Percentiles rank a stretch among this genome's conserved stretches.
Evolutionary conservation across 1,139 yeast genomes (phyloP).

Genomic region (Wickerhamiella pararugosa): DNA sequence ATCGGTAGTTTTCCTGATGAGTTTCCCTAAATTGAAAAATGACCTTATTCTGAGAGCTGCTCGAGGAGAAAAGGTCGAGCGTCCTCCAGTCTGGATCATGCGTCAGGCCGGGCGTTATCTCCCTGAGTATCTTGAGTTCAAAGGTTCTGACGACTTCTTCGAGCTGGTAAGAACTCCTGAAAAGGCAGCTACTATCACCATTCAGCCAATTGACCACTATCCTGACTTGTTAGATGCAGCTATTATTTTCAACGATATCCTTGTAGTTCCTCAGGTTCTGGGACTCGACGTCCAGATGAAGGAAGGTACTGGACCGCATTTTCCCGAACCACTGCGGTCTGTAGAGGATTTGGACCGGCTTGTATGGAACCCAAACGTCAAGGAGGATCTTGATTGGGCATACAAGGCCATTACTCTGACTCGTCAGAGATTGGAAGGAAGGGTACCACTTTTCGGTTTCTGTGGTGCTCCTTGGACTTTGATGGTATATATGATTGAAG

Average conservation of each 20-base stretch:
- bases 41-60: slow-evolving; percentile 89
- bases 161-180: slow-evolving; percentile 91
- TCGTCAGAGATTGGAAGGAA: slow-evolving; percentile 65
- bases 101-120: slow-evolving; percentile 82
- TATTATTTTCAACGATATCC: slow-evolving; percentile 84
- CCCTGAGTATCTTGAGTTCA: slow-evolving; percentile 84
- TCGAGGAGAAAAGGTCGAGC: slow-evolving; percentile 63
- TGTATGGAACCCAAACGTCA: slow-evolving; percentile 45
- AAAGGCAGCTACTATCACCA: slow-evolving; percentile 81
- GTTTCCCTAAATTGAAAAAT: slow-evolving; percentile 62
- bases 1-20: neutral
- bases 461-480: slow-evolving; percentile 98
- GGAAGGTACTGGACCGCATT: slow-evolving; percentile 91
- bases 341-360: slow-evolving; percentile 53
- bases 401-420: slow-evolving; percentile 82
- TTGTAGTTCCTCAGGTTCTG: slow-evolving; percentile 97
- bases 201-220: slow-evolving; percentile 86
- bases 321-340: slow-evolving; percentile 70
- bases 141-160: slow-evolving; percentile 77
- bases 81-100: slow-evolving; percentile 99
- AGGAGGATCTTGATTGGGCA: slow-evolving; percentile 81
- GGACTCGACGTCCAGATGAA: slow-evolving; percentile 91
- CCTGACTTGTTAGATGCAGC: slow-evolving; percentile 92
- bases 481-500: slow-evolving; percentile 93
- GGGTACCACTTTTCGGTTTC: slow-evolving; percentile 89